These are phyloP conservation scores for Lipomyces mesembrius DNA, from an alignment of 805 yeast species.

Conservation along the genomic window DNA sequence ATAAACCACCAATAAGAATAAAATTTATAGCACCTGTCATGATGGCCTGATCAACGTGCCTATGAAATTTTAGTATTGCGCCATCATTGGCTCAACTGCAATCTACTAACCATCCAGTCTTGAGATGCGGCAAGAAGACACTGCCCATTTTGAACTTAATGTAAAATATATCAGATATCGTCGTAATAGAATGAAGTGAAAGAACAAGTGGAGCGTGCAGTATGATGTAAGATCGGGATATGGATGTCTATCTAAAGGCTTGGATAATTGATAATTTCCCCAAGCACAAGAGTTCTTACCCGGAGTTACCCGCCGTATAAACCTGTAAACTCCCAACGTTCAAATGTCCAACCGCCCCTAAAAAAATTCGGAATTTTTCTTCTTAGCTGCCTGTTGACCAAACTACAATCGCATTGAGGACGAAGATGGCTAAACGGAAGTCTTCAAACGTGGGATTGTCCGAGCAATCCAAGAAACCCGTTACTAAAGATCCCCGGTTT, in stretches of 20 bases:
- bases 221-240: no score
- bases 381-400: neutral
- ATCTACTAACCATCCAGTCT: conserved; percentile 62
- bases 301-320: conserved; percentile 12
- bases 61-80: conserved; percentile 4
- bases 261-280: no score
- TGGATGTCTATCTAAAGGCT: no score
- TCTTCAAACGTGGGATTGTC: neutral
- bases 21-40: conserved; percentile 51
- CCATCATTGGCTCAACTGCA: neutral
- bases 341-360: neutral
- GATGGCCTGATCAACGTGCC: conserved; percentile 97
- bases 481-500: conserved; percentile 75
- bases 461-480: conserved; percentile 41
- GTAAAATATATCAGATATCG: no score
- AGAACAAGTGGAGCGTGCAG: no score
- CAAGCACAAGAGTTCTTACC: neutral
- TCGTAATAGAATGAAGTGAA: no score
- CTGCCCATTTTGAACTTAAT: conserved; percentile 63
- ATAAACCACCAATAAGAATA: neutral
- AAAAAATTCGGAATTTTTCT: neutral
- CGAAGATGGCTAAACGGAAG: conserved; percentile 15
- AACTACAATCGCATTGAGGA: neutral
- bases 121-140: conserved; percentile 77
- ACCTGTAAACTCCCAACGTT: conserved; percentile 16